A percentile compares a stretch with the other conserved stretches of the same genome.
Conservation (phyloP, 2,329 filamentous ascomycete genomes). For the Cryphonectria radicalis region DNA sequence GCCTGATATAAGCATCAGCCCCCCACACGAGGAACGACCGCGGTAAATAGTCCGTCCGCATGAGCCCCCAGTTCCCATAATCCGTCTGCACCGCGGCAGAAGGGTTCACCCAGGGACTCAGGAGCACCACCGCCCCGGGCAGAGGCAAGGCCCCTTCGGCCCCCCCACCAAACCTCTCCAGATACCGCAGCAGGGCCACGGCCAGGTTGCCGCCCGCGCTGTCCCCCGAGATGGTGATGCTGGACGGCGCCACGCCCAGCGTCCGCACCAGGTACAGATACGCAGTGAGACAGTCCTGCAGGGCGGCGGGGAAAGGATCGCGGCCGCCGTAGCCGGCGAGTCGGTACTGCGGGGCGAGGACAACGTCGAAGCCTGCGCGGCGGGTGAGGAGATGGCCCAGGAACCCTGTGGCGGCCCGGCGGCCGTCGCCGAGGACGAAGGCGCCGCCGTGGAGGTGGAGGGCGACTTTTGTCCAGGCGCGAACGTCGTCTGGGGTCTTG, state of each 20-base stretch:
- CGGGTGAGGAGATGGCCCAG: not conserved
- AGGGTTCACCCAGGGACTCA: conserved; percentile 36
- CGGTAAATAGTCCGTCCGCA: conserved; percentile 19
- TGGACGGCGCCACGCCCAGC: conserved; percentile 42
- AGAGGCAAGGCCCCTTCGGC: conserved; percentile 35
- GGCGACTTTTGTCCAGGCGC: conserved; percentile 37
- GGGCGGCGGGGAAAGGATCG: conserved; percentile 51
- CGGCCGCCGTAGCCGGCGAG: conserved; percentile 45
- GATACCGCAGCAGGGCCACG: conserved; percentile 50
- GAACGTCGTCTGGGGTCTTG: not conserved
- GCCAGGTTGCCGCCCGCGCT: conserved; percentile 53
- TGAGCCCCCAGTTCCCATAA: conserved; percentile 2
- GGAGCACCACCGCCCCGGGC: conserved; percentile 46
- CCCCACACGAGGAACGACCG: conserved; percentile 44
- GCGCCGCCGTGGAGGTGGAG: conserved; percentile 56
- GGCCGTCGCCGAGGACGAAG: conserved; percentile 49
- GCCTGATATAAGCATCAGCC: conserved; percentile 38
- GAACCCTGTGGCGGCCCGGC: conserved; percentile 38
- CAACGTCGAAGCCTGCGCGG: conserved; percentile 42
- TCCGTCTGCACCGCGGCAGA: not conserved
- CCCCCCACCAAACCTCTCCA: conserved; percentile 44
- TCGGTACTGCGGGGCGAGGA: conserved; percentile 53
- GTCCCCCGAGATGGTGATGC: conserved; percentile 53
- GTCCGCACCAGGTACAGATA: conserved; percentile 51
- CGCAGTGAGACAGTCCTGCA: conserved; percentile 52